A percentile compares a stretch with the other conserved stretches of the same genome.
phyloP scores from a whole-genome alignment of 768 basidiomycete genomes.

The Floccularia luteovirens region DNA sequence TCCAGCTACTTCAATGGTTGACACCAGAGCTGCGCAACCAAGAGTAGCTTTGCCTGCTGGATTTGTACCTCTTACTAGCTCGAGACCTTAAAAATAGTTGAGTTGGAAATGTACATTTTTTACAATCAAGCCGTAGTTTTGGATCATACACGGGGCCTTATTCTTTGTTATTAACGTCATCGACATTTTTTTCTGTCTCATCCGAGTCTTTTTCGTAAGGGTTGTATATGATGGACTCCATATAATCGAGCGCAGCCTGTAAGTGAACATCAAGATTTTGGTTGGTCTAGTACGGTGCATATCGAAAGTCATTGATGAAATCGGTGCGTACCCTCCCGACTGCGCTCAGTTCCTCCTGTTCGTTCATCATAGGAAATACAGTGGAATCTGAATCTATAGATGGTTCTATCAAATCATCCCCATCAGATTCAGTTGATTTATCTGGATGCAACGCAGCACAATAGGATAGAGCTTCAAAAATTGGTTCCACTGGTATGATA shows the following conservation, averaged over 20 bases:
- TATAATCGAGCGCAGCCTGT: slow-evolving; percentile 76
- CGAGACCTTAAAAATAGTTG: no score
- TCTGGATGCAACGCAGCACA: slow-evolving; percentile 88
- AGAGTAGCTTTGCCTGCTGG: background rate
- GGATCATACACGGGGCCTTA: no score
- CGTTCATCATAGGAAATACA: slow-evolving; percentile 47
- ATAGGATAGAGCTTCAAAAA: slow-evolving; percentile 80
- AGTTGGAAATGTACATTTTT: no score
- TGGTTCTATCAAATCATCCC: slow-evolving; percentile 48
- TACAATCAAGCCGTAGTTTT: background rate
- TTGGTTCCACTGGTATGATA: slow-evolving; percentile 57
- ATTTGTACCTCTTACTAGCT: no score
- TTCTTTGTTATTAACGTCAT: slow-evolving; percentile 7
- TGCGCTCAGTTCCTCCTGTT: slow-evolving; percentile 70
- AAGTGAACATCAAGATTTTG: slow-evolving; percentile 12
- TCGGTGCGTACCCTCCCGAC: slow-evolving; percentile 92
- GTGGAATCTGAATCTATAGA: slow-evolving; percentile 51
- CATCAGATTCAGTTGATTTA: slow-evolving; percentile 24
- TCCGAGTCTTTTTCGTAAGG: slow-evolving; percentile 17
- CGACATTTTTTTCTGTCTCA: slow-evolving; percentile 7
- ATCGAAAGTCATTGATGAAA: slow-evolving; percentile 73
- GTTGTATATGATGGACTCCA: slow-evolving; percentile 77
- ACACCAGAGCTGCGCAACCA: background rate
- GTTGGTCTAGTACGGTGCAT: slow-evolving; percentile 73
- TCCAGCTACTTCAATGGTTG: slow-evolving; percentile 11